Percentiles rank a stretch among this genome's conserved stretches.
Conservation (phyloP, 1,284 basidiomycete genomes). For the Ganoderma resinaceum region DNA sequence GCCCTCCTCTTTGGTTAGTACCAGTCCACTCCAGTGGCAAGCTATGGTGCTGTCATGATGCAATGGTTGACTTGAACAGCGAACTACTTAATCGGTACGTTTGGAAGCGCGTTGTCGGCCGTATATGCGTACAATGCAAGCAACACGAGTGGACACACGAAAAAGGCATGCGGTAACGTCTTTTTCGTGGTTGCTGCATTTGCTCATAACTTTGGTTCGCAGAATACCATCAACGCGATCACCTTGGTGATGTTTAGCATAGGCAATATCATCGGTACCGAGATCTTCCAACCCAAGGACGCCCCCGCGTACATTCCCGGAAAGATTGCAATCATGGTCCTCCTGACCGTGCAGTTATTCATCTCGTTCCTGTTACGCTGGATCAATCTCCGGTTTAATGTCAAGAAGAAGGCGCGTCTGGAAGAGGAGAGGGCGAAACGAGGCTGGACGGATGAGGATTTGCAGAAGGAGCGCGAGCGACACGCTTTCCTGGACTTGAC, state of each 20-base stretch:
- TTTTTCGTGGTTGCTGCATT: too few relatives aligned
- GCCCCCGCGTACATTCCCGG: constrained; percentile 66
- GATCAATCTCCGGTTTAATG: constrained; percentile 59
- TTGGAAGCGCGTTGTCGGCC: constrained; percentile 61
- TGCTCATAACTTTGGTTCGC: not conserved
- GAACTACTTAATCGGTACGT: constrained; percentile 59
- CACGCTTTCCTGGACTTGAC: constrained; percentile 68
- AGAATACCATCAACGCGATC: constrained; percentile 59
- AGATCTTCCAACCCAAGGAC: constrained; percentile 65
- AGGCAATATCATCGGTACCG: constrained; percentile 62
- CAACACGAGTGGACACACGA: constrained; percentile 69
- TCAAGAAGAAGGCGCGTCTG: constrained; percentile 50
- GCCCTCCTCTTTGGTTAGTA: constrained; percentile 59
- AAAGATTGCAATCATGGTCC: constrained; percentile 63
- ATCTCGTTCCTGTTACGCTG: constrained; percentile 58
- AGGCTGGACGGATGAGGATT: constrained; percentile 61
- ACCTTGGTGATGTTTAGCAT: constrained; percentile 60
- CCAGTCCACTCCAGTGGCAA: not conserved
- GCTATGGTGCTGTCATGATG: not conserved
- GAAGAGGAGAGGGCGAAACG: constrained; percentile 50
- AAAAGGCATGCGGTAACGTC: constrained; percentile 47
- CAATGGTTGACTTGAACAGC: constrained; percentile 37
- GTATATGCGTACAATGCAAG: constrained; percentile 70
- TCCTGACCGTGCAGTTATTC: constrained; percentile 56
- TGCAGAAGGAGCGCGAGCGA: constrained; percentile 60